A percentile compares a stretch with the other conserved stretches of the same genome.
Evolutionary conservation across 495 filamentous ascomycete species (phyloP).

Genomic region (Chaetomidium leptoderma): DNA sequence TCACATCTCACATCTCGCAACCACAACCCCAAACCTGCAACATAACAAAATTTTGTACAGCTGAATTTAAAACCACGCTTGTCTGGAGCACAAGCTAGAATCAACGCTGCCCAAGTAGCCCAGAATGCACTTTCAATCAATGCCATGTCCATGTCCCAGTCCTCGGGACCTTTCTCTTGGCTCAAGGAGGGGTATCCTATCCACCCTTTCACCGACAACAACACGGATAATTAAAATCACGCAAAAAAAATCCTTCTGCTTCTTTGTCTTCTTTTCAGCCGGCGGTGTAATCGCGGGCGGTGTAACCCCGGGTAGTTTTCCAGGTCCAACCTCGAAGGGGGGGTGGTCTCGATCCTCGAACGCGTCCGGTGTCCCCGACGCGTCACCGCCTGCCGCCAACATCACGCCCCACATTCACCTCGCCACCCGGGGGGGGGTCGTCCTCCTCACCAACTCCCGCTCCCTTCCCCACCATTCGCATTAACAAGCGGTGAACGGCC

Average conservation of each 20-base stretch:
- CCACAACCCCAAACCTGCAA: too few species aligned
- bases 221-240: neutral
- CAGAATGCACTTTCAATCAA: too few species aligned
- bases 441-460: neutral
- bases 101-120: too few species aligned
- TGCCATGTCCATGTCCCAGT: too few species aligned
- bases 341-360: neutral
- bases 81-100: too few species aligned
- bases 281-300: neutral
- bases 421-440: neutral
- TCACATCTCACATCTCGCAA: too few species aligned
- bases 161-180: too few species aligned
- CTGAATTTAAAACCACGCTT: too few species aligned
- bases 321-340: neutral
- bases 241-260: too few species aligned
- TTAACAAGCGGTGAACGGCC: conserved; percentile 2
- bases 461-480: neutral
- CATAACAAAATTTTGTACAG: too few species aligned
- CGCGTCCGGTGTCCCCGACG: neutral
- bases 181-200: neutral
- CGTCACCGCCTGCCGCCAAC: neutral
- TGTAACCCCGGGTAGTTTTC: neutral
- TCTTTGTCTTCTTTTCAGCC: neutral
- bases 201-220: neutral
- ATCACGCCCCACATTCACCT: neutral